These are phyloP conservation scores for Malus domestica DNA, from an alignment of 306 rosid genomes.

Conservation along the genomic window DNA sequence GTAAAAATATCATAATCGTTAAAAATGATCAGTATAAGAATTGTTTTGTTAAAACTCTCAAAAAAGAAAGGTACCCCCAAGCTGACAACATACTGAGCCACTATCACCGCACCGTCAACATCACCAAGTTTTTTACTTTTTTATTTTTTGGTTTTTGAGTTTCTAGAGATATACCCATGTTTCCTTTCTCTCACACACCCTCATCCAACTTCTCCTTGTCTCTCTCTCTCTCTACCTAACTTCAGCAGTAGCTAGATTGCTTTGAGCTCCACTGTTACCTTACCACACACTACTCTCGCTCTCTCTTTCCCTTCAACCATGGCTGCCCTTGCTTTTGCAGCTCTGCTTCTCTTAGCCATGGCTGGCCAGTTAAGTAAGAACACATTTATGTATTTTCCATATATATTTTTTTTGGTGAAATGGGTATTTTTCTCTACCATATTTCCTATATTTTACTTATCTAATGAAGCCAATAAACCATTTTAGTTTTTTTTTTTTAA, in stretches of 20 bases:
- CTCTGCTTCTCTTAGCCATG: slow-evolving; percentile 53
- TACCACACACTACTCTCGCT: slow-evolving; percentile 8
- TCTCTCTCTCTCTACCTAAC: not conserved
- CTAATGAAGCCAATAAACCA: not conserved
- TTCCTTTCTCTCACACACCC: not conserved
- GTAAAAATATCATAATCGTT: too few species aligned
- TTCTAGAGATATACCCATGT: not conserved
- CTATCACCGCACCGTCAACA: not conserved
- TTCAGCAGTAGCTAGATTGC: slow-evolving; percentile 7
- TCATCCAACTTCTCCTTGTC: not conserved
- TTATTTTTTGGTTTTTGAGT: not conserved
- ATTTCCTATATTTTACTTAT: not conserved
- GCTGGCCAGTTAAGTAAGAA: slow-evolving; percentile 54
- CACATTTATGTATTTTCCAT: not conserved
- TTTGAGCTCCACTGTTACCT: not conserved
- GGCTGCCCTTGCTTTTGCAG: slow-evolving; percentile 43
- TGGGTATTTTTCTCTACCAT: not conserved
- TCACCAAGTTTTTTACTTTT: not conserved
- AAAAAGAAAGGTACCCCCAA: not conserved
- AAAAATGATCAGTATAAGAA: fast-evolving
- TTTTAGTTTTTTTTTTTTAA: not conserved
- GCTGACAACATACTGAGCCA: not conserved
- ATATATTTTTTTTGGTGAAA: not conserved
- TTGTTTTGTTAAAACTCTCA: fast-evolving
- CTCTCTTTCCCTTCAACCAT: slow-evolving; percentile 14